Percentiles rank a stretch among this genome's conserved stretches.
Evolutionary conservation across 1,284 basidiomycete species (phyloP).

Genomic region (Pseudozyma sp.): DNA sequence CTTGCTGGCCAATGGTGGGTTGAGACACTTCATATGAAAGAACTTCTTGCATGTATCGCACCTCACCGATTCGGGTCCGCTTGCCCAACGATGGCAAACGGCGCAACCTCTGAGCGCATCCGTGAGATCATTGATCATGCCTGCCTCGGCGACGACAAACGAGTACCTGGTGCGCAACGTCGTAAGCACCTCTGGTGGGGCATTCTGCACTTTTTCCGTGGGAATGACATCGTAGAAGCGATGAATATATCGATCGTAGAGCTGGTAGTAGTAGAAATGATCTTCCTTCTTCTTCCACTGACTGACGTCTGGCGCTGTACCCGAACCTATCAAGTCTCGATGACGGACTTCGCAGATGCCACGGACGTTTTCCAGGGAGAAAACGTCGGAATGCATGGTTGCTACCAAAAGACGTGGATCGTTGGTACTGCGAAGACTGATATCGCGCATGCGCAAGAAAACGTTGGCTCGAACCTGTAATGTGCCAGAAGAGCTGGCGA

Average conservation of each 20-base stretch:
- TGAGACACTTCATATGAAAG: constrained; percentile 95
- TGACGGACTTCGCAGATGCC: constrained; percentile 92
- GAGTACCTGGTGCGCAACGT: constrained; percentile 84
- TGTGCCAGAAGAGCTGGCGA: constrained; percentile 70
- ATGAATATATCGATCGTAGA: constrained; percentile 97
- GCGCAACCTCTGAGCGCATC: constrained; percentile 86
- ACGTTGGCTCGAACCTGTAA: constrained; percentile 82
- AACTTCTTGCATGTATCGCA: constrained; percentile 93
- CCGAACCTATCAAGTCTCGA: constrained; percentile 83
- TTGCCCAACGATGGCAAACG: constrained; percentile 86
- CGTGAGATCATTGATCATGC: constrained; percentile 88
- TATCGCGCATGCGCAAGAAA: constrained; percentile 91
- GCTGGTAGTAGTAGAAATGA: constrained; percentile 91
- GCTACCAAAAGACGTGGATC: constrained; percentile 90
- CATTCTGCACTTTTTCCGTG: constrained; percentile 85
- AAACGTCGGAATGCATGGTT: constrained; percentile 93
- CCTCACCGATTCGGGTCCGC: constrained; percentile 79
- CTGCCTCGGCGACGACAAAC: constrained; percentile 92
- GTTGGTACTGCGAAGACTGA: constrained; percentile 83
- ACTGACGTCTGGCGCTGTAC: constrained; percentile 77
- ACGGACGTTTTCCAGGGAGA: constrained; percentile 89
- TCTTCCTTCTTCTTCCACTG: constrained; percentile 96
- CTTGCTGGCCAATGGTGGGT: constrained; percentile 91
- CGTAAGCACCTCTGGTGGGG: constrained; percentile 67
- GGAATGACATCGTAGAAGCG: constrained; percentile 97